A percentile compares a stretch with the other conserved stretches of the same genome.
Evolutionary conservation across 2,329 filamentous ascomycete genomes (phyloP).

Genomic region (Metarhizium rileyi): DNA sequence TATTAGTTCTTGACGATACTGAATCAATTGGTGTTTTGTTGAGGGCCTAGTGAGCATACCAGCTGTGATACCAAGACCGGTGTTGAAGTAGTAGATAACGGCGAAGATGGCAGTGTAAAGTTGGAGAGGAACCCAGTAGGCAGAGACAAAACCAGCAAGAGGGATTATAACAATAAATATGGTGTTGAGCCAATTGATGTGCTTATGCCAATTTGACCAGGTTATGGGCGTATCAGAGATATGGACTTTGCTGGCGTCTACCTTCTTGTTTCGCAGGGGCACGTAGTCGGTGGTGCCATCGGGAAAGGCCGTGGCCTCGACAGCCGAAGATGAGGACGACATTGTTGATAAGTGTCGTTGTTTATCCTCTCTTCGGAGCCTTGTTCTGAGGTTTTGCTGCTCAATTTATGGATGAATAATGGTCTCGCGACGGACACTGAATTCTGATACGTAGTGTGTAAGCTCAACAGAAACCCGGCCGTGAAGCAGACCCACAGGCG

Average conservation of each 20-base stretch:
- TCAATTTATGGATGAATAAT: not conserved
- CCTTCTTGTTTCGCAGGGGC: constrained; percentile 34
- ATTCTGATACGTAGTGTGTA: not conserved
- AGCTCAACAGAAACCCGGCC: not conserved
- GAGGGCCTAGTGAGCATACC: constrained; percentile 35
- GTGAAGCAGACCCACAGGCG: not conserved
- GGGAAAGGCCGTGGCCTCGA: constrained; percentile 31
- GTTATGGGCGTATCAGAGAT: constrained; percentile 79
- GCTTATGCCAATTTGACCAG: constrained; percentile 76
- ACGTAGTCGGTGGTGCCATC: constrained; percentile 49
- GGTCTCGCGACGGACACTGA: not conserved
- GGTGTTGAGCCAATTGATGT: constrained; percentile 90
- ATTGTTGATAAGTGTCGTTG: not conserved
- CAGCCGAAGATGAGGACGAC: constrained; percentile 8
- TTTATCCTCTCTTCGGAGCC: not conserved
- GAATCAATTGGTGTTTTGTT: not conserved
- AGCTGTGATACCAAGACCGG: constrained; percentile 69
- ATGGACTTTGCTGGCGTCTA: constrained; percentile 63
- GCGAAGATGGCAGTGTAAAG: constrained; percentile 65
- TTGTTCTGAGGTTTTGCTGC: not conserved
- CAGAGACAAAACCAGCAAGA: constrained; percentile 58
- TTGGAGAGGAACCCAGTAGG: constrained; percentile 69
- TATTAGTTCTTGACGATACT: not conserved
- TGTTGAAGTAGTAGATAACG: constrained; percentile 74
- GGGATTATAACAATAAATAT: constrained; percentile 72